Conservation (phyloP, 805 yeast genomes). For the Candida takata region DNA sequence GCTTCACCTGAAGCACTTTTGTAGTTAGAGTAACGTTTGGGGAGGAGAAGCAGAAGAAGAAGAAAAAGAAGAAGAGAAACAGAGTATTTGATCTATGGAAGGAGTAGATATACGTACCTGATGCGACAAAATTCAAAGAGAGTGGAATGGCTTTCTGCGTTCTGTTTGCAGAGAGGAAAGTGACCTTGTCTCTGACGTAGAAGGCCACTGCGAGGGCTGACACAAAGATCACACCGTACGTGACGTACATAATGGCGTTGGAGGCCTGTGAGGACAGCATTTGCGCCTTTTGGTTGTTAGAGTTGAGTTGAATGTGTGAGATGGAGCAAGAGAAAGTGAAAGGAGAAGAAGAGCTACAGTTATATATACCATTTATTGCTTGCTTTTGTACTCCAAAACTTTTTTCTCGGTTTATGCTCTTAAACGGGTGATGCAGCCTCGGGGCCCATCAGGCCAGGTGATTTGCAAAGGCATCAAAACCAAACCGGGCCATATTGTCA, state of each 20-base stretch:
- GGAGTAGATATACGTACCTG: constrained; percentile 52
- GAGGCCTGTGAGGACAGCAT: constrained; percentile 45
- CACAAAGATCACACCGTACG: constrained; percentile 48
- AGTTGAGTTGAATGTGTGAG: too few relatives aligned
- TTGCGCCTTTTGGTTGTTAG: too few relatives aligned
- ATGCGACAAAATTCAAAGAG: constrained; percentile 83
- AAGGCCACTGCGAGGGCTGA: constrained; percentile 57
- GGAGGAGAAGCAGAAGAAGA: not conserved
- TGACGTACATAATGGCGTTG: constrained; percentile 56
- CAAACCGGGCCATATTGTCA: too few relatives aligned
- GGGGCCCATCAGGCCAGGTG: too few relatives aligned
- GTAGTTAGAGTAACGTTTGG: not conserved
- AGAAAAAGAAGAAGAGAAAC: not conserved
- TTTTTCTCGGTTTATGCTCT: too few relatives aligned
- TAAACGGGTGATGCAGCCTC: too few relatives aligned
- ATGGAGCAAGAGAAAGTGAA: too few relatives aligned
- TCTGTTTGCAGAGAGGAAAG: constrained; percentile 69
- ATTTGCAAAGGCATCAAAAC: too few relatives aligned
- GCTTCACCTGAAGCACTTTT: constrained; percentile 10
- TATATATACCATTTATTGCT: too few relatives aligned
- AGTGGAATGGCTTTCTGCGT: constrained; percentile 75
- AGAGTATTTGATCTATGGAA: not conserved
- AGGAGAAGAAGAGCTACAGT: too few relatives aligned
- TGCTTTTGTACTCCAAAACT: too few relatives aligned
- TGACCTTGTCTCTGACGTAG: constrained; percentile 39